Conservation (phyloP, 768 basidiomycete species). For the Chalciporus chontae region DNA sequence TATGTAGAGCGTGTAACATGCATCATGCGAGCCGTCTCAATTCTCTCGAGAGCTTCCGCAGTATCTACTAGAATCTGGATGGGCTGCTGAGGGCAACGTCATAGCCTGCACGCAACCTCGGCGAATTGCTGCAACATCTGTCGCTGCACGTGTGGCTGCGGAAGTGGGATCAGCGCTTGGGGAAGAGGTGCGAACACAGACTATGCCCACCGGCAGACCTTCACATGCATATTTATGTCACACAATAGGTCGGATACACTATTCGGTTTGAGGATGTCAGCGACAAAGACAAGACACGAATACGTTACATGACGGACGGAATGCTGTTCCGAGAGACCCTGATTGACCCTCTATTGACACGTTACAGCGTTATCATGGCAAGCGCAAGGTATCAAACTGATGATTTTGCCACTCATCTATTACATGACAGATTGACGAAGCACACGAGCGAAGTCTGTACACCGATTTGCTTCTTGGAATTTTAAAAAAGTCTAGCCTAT, state of each 20-base stretch:
- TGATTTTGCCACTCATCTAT: not conserved
- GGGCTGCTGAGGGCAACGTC: constrained; percentile 77
- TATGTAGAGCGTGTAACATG: constrained; percentile 37
- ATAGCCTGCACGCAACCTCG: constrained; percentile 93
- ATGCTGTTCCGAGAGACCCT: constrained; percentile 96
- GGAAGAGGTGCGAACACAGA: constrained; percentile 59
- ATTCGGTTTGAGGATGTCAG: constrained; percentile 96
- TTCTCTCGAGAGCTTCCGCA: constrained; percentile 79
- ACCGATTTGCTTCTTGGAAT: constrained; percentile 91
- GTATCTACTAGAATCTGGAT: constrained; percentile 90
- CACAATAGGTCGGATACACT: constrained; percentile 84
- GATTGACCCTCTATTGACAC: constrained; percentile 86
- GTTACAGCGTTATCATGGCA: constrained; percentile 96
- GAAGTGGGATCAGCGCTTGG: constrained; percentile 89
- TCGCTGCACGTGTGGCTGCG: constrained; percentile 86
- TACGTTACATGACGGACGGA: constrained; percentile 97
- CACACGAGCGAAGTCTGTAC: constrained; percentile 94
- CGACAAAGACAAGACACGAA: constrained; percentile 77
- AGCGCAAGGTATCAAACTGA: constrained; percentile 13
- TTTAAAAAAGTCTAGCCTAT: constrained; percentile 76
- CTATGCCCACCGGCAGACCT: not conserved
- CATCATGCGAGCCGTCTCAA: not conserved
- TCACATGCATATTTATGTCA: constrained; percentile 4
- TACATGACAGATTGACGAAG: constrained; percentile 81
- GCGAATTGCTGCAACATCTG: constrained; percentile 92